Percentiles rank a stretch among this genome's conserved stretches.
Evolutionary conservation across 208 protist species (phyloP).

Genomic region (Leishmania braziliensis): DNA sequence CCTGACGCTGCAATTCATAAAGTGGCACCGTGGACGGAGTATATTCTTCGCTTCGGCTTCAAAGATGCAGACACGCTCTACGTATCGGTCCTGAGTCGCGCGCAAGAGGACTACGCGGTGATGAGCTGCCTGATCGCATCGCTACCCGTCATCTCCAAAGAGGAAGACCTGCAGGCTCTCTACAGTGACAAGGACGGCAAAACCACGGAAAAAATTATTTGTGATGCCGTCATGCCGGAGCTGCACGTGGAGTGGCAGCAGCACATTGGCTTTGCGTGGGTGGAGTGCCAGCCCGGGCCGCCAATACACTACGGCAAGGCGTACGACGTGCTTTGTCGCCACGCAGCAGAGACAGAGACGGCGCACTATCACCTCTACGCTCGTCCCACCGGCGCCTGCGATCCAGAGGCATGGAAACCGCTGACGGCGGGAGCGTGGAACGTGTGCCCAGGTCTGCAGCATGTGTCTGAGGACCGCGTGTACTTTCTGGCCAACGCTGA

Average conservation of each 20-base stretch:
- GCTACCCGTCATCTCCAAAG: conserved; percentile 44
- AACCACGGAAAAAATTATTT: conserved; percentile 17
- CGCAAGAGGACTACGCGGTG: conserved; percentile 68
- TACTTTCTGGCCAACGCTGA: conserved; percentile 73
- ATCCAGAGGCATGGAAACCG: conserved; percentile 46
- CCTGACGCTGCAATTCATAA: conserved; percentile 41
- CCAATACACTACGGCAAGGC: conserved; percentile 56
- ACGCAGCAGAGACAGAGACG: conserved; percentile 56
- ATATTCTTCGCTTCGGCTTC: conserved; percentile 85
- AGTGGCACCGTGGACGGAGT: conserved; percentile 71
- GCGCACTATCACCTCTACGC: conserved; percentile 73
- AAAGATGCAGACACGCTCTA: conserved; percentile 69
- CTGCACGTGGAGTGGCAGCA: conserved; percentile 56
- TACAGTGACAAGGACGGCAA: conserved; percentile 29
- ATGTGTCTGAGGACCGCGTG: conserved; percentile 32
- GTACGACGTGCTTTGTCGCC: conserved; percentile 62
- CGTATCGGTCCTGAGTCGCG: conserved; percentile 60
- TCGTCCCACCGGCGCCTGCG: conserved; percentile 16
- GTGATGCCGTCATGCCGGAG: conserved; percentile 10
- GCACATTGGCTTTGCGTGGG: conserved; percentile 77
- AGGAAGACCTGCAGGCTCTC: conserved; percentile 30
- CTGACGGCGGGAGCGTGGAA: conserved; percentile 80
- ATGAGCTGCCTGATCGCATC: conserved; percentile 58
- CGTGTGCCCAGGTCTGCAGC: conserved; percentile 35
- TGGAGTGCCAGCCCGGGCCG: conserved; percentile 45